Evolutionary conservation across 129 eudicot species (phyloP).

Genomic region (Sambucus nigra): DNA sequence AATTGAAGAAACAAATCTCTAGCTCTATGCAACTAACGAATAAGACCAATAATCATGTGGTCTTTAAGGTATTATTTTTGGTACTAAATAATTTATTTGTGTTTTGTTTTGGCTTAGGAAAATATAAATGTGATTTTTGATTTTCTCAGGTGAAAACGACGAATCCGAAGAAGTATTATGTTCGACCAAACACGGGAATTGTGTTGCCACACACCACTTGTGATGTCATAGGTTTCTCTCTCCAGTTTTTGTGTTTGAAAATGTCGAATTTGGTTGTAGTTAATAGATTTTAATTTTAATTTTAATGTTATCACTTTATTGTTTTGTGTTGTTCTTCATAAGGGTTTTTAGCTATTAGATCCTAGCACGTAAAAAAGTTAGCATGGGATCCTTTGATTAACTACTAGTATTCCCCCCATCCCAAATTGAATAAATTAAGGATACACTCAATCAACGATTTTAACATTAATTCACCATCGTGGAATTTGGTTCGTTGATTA

Average conservation of each 20-base stretch:
- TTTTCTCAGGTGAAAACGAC: constrained; percentile 75
- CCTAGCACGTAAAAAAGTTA: too few relatives aligned
- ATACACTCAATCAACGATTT: too few relatives aligned
- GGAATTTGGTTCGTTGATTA: too few relatives aligned
- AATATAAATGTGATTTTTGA: neutral
- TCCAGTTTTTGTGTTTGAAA: neutral
- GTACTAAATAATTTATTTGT: neutral
- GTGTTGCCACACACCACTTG: constrained; percentile 70
- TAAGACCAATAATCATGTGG: constrained; percentile 56
- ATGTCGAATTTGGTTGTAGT: too few relatives aligned
- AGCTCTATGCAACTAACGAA: constrained; percentile 68
- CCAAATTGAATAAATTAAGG: too few relatives aligned
- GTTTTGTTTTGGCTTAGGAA: neutral
- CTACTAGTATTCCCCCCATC: too few relatives aligned
- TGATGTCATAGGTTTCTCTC: constrained; percentile 54
- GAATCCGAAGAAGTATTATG: constrained; percentile 85
- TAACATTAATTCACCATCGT: too few relatives aligned
- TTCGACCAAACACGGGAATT: constrained; percentile 80
- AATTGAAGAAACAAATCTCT: constrained; percentile 90
- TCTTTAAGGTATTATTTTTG: constrained; percentile 54
- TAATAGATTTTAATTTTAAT: too few relatives aligned
- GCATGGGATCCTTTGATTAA: too few relatives aligned
- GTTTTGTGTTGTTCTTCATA: neutral
- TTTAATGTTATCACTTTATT: neutral
- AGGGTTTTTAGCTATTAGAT: too few relatives aligned